These are phyloP conservation scores for Elongisporangium senticosum DNA, from an alignment of 352 stramenopile genomes.

Conservation along the genomic window DNA sequence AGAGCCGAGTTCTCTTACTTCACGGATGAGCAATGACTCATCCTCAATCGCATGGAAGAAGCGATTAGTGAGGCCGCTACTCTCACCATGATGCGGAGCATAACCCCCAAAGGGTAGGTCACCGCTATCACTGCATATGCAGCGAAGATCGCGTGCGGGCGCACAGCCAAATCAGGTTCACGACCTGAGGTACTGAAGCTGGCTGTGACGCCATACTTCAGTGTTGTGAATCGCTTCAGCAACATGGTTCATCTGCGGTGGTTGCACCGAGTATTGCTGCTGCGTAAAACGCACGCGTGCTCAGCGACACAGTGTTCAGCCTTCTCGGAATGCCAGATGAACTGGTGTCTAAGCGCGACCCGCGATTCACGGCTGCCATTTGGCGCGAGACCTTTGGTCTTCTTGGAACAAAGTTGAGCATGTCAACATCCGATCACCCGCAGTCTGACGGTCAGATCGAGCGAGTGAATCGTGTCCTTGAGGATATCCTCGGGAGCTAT, in stretches of 20 bases:
- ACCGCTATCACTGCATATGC: no score
- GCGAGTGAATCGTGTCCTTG: slow-evolving; percentile 16
- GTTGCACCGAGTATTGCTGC: slow-evolving; percentile 7
- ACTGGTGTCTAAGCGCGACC: slow-evolving; percentile 16
- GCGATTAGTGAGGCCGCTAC: no score
- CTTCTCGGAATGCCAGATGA: slow-evolving; percentile 13
- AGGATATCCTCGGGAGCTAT: slow-evolving; percentile 10
- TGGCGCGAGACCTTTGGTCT: slow-evolving; percentile 11
- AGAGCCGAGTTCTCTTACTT: no score
- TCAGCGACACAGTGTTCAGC: slow-evolving; percentile 17
- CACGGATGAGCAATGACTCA: no score
- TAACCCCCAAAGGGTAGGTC: no score
- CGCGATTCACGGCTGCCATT: slow-evolving; percentile 11
- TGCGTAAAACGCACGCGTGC: slow-evolving; percentile 11
- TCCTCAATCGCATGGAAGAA: no score
- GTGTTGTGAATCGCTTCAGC: slow-evolving; percentile 22
- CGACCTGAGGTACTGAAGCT: no score
- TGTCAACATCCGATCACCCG: slow-evolving; percentile 15
- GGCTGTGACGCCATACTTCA: not conserved
- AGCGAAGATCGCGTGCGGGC: no score
- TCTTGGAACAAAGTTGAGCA: slow-evolving; percentile 10
- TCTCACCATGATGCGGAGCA: no score
- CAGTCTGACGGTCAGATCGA: slow-evolving; percentile 20
- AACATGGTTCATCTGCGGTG: slow-evolving; percentile 16
- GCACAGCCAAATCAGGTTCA: no score